Conservation (phyloP, 2,329 filamentous ascomycete genomes). For the Apiospora phragmitis region DNA sequence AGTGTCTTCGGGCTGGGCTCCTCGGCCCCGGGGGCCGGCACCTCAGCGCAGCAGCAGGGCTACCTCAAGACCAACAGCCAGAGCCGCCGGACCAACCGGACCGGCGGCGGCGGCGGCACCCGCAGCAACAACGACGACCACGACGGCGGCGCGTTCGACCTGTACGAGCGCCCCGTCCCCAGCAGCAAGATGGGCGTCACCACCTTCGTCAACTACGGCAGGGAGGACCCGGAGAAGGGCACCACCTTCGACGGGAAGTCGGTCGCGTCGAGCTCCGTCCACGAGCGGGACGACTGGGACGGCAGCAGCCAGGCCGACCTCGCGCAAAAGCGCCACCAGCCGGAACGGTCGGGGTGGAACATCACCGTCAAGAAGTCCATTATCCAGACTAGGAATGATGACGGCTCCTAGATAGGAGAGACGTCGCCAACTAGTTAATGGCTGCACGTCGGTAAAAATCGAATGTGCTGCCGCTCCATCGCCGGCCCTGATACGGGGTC, state of each 20-base stretch:
- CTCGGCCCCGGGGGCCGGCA: constrained; percentile 14
- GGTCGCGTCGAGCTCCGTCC: constrained; percentile 14
- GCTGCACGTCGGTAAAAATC: background rate
- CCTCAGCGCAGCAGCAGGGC: constrained; percentile 12
- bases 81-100: background rate
- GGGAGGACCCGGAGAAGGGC: constrained; percentile 5
- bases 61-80: constrained; percentile 15
- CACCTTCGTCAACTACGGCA: constrained; percentile 19
- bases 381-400: constrained; percentile 16
- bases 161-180: constrained; percentile 14
- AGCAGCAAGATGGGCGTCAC: constrained; percentile 17
- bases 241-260: constrained; percentile 10
- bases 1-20: constrained; percentile 17
- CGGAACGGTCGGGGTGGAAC: constrained; percentile 12
- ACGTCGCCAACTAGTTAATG: background rate
- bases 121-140: background rate
- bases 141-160: constrained; percentile 14
- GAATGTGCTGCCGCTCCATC: background rate
- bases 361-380: constrained; percentile 19
- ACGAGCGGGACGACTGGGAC: constrained; percentile 13
- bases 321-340: background rate
- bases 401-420: background rate
- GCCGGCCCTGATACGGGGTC: no score
- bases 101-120: background rate
- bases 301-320: constrained; percentile 18